phyloP scores from a whole-genome alignment of 2,329 filamentous ascomycete species.

The Ascochyta rabiei region DNA sequence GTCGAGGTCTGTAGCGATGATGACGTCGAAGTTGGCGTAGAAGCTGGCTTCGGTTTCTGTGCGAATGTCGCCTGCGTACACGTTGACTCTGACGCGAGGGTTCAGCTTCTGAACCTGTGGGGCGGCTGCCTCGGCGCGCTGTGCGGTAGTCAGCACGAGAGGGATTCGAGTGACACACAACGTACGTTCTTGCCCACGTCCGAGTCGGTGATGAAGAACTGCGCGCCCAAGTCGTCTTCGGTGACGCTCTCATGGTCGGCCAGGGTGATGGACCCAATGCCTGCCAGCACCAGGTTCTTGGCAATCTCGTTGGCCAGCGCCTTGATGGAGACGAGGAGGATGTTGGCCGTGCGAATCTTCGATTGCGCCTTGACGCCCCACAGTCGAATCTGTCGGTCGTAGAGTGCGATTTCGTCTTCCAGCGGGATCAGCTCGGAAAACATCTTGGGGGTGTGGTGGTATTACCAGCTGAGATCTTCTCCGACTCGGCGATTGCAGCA shows the following conservation, averaged over 20 bases:
- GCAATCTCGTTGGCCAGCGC: conserved; percentile 92
- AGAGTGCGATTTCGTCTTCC: conserved; percentile 91
- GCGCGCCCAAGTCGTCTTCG: conserved; percentile 73
- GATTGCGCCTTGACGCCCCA: conserved; percentile 97
- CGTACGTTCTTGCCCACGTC: conserved; percentile 75
- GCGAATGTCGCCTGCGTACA: conserved; percentile 69
- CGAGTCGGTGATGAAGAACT: conserved; percentile 75
- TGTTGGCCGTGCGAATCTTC: conserved; percentile 82
- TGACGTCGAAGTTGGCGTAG: conserved; percentile 79
- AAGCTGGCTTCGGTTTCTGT: conserved; percentile 70
- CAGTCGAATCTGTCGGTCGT: conserved; percentile 94
- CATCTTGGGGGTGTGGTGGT: neutral
- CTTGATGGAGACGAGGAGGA: conserved; percentile 86
- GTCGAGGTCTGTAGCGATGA: conserved; percentile 88
- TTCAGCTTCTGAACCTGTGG: conserved; percentile 85
- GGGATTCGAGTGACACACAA: neutral
- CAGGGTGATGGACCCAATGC: conserved; percentile 87
- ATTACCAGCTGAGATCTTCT: conserved; percentile 51
- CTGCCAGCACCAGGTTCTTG: conserved; percentile 95
- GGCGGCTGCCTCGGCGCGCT: conserved; percentile 80
- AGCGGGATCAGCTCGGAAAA: neutral
- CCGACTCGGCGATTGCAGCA: conserved; percentile 47
- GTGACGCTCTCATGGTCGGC: conserved; percentile 78
- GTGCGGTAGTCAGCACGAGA: conserved; percentile 1
- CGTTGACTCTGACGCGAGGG: conserved; percentile 78